These are phyloP conservation scores for Spathaspora arborariae DNA, from an alignment of 805 yeast genomes.

Conservation along the genomic window DNA sequence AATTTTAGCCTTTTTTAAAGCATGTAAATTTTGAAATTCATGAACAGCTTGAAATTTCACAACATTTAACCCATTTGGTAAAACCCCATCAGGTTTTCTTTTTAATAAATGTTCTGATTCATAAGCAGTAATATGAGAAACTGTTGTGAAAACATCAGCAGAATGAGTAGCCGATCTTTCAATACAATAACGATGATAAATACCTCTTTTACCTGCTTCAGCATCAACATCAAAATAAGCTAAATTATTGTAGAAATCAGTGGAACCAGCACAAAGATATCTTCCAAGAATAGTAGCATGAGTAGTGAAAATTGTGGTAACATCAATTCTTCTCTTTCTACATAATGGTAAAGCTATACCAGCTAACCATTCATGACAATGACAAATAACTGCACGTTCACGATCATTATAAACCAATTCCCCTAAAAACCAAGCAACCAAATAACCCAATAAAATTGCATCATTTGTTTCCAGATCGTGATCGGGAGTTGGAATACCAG, in stretches of 20 bases:
- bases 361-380: slow-evolving; percentile 98
- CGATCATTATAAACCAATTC: slow-evolving; percentile 83
- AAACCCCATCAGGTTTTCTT: slow-evolving; percentile 95
- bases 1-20: slow-evolving; percentile 83
- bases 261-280: slow-evolving; percentile 93
- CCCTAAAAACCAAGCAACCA: slow-evolving; percentile 96
- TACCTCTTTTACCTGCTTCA: slow-evolving; percentile 97
- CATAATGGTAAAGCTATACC: slow-evolving; percentile 94
- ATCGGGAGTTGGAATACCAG: slow-evolving; percentile 92
- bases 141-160: slow-evolving; percentile 96
- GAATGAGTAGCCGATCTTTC: slow-evolving; percentile 96
- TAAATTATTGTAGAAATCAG: slow-evolving; percentile 91
- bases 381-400: slow-evolving; percentile 86
- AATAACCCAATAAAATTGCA: slow-evolving; percentile 86
- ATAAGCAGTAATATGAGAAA: slow-evolving; percentile 94
- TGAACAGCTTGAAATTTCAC: slow-evolving; percentile 96
- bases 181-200: slow-evolving; percentile 93
- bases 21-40: slow-evolving; percentile 96
- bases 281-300: slow-evolving; percentile 96
- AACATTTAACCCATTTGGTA: slow-evolving; percentile 95
- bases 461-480: slow-evolving; percentile 87
- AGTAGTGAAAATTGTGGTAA: slow-evolving; percentile 93
- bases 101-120: slow-evolving; percentile 91
- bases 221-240: slow-evolving; percentile 91
- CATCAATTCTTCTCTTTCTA: slow-evolving; percentile 86